Evolutionary conservation across 2,329 filamentous ascomycete genomes (phyloP).

Genomic region (Aspergillus neotritici): DNA sequence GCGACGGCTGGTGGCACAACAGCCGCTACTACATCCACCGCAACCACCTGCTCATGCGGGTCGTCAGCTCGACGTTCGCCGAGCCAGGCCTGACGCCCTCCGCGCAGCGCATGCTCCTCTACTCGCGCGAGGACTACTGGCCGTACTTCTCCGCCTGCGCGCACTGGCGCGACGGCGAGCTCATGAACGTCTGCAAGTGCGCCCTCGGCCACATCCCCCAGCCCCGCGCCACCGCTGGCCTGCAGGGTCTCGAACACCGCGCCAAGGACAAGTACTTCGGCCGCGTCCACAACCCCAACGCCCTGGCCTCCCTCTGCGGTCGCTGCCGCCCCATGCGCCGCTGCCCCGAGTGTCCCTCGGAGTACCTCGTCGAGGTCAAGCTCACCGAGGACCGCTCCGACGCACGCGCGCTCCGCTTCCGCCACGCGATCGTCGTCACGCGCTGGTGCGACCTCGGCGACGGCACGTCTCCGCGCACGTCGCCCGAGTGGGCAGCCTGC

Average conservation of each 20-base stretch:
- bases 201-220: conserved; percentile 53
- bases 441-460: conserved; percentile 59
- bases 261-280: conserved; percentile 30
- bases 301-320: conserved; percentile 48
- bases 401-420: conserved; percentile 43
- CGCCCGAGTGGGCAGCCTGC: conserved; percentile 53
- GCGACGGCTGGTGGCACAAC: conserved; percentile 51
- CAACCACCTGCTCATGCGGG: conserved; percentile 53
- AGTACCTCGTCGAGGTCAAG: conserved; percentile 58
- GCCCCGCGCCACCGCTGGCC: conserved; percentile 34
- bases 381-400: conserved; percentile 52
- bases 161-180: conserved; percentile 57
- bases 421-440: conserved; percentile 56
- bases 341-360: conserved; percentile 57
- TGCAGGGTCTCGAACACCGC: conserved; percentile 40
- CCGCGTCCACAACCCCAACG: conserved; percentile 32
- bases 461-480: conserved; percentile 43
- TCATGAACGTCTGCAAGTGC: conserved; percentile 58
- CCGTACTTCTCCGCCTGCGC: conserved; percentile 59
- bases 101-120: conserved; percentile 52
- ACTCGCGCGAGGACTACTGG: conserved; percentile 55
- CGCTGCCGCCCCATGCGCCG: conserved; percentile 55
- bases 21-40: conserved; percentile 51
- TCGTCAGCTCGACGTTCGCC: conserved; percentile 51
- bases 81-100: conserved; percentile 47